phyloP scores from a whole-genome alignment of 2,329 filamentous ascomycete genomes.

The Pseudodiploospora longispora region DNA sequence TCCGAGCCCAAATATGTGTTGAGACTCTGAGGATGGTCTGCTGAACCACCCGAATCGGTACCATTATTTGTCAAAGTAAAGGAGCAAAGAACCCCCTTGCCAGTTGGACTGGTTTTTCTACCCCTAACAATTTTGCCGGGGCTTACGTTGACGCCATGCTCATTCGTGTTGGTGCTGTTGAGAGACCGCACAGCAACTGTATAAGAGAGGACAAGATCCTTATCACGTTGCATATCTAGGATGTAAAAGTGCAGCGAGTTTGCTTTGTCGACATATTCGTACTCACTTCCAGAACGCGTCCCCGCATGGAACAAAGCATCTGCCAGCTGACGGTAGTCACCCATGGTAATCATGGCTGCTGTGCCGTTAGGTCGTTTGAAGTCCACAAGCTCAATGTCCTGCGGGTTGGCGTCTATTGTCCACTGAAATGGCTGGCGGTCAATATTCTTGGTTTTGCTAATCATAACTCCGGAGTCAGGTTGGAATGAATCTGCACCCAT shows the following conservation, averaged over 20 bases:
- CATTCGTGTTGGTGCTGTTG: slow-evolving; percentile 17
- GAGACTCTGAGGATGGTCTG: slow-evolving; percentile 24
- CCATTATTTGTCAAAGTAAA: slow-evolving; percentile 42
- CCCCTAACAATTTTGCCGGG: slow-evolving; percentile 23
- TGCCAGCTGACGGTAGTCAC: slow-evolving; percentile 45
- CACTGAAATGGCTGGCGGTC: slow-evolving; percentile 42
- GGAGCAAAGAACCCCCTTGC: slow-evolving; percentile 32
- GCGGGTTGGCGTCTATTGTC: slow-evolving; percentile 45
- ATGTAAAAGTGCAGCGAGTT: slow-evolving; percentile 45
- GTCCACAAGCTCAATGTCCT: slow-evolving; percentile 42
- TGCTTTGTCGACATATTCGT: slow-evolving; percentile 37
- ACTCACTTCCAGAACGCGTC: slow-evolving; percentile 41
- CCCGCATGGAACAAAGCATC: slow-evolving; percentile 49
- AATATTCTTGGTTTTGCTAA: slow-evolving; percentile 43
- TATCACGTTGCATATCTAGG: slow-evolving; percentile 32
- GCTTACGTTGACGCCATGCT: slow-evolving; percentile 27
- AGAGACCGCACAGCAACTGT: slow-evolving; percentile 38
- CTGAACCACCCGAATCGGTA: slow-evolving; percentile 17
- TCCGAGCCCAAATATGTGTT: slow-evolving; percentile 33
- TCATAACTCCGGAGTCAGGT: slow-evolving; percentile 43
- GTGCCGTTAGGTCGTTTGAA: slow-evolving; percentile 42
- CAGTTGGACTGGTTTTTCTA: slow-evolving; percentile 17
- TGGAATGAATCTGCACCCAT: slow-evolving; percentile 47
- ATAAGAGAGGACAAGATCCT: slow-evolving; percentile 37
- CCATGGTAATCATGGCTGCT: slow-evolving; percentile 37